Percentiles rank a stretch among this genome's conserved stretches.
Conservation (phyloP, 768 basidiomycete genomes). For the Kwoniella sp. region DNA sequence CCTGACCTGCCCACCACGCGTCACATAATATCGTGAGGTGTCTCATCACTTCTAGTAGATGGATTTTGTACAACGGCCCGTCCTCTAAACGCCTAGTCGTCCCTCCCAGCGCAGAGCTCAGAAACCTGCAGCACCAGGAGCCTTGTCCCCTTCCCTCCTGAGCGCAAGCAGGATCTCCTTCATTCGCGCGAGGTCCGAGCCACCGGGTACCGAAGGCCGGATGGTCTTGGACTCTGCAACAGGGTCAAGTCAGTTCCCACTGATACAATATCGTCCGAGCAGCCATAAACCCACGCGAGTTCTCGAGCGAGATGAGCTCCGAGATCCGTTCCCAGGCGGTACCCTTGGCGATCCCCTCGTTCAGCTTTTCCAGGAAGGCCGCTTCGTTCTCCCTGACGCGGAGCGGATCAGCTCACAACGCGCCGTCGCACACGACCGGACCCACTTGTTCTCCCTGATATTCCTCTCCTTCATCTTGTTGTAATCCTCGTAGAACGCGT, state of each 20-base stretch:
- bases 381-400: conserved; percentile 73
- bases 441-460: conserved; percentile 93
- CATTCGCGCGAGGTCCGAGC: conserved; percentile 81
- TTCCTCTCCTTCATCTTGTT: conserved; percentile 80
- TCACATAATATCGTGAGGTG: no score
- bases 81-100: no score
- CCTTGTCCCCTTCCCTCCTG: conserved; percentile 81
- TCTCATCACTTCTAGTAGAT: no score
- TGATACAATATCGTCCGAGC: not conserved
- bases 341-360: conserved; percentile 72
- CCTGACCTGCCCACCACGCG: no score
- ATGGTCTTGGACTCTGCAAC: conserved; percentile 79
- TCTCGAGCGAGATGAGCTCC: conserved; percentile 77
- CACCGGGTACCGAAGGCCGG: conserved; percentile 76
- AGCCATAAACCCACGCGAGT: conserved; percentile 59
- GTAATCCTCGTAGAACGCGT: conserved; percentile 54
- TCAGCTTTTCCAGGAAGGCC: conserved; percentile 67
- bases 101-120: no score
- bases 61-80: no score
- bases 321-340: conserved; percentile 97
- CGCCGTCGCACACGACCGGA: conserved; percentile 13
- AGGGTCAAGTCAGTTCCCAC: not conserved
- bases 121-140: conserved; percentile 91
- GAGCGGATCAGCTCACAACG: not conserved
- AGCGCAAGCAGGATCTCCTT: conserved; percentile 87